phyloP scores from a whole-genome alignment of 352 stramenopile genomes.

The Discostella stelligera region DNA sequence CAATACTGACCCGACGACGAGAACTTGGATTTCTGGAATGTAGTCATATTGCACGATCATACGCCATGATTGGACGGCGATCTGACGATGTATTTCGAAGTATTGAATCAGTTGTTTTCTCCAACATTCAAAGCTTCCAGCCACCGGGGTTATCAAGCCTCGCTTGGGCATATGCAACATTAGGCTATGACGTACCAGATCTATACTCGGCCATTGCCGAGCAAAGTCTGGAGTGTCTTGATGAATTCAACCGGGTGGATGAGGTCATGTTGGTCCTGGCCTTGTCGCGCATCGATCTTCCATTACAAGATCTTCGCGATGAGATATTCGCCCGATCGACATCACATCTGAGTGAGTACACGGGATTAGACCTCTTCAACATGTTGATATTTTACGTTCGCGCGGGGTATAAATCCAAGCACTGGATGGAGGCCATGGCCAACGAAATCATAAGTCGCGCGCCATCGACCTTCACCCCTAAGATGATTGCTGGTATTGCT shows the following conservation, averaged over 20 bases:
- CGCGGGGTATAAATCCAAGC: slow-evolving; percentile 20
- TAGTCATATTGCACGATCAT: slow-evolving; percentile 47
- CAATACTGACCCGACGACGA: slow-evolving; percentile 10
- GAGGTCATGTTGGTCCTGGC: slow-evolving; percentile 41
- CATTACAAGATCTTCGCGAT: slow-evolving; percentile 25
- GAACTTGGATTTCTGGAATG: slow-evolving; percentile 39
- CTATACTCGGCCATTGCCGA: slow-evolving; percentile 39
- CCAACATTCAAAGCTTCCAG: slow-evolving; percentile 29
- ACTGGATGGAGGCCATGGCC: slow-evolving; percentile 42
- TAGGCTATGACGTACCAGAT: slow-evolving; percentile 19
- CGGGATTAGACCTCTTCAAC: slow-evolving; percentile 44
- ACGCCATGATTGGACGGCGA: slow-evolving; percentile 38
- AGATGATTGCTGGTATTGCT: slow-evolving; percentile 38
- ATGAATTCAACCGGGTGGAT: slow-evolving; percentile 31
- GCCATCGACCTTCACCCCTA: slow-evolving; percentile 23
- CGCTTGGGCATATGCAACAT: slow-evolving; percentile 44
- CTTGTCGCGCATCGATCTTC: slow-evolving; percentile 14
- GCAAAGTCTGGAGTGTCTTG: slow-evolving; percentile 17
- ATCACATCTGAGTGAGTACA: slow-evolving; percentile 25
- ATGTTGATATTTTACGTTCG: slow-evolving; percentile 42
- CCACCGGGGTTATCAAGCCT: slow-evolving; percentile 48
- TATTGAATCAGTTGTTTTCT: slow-evolving; percentile 28
- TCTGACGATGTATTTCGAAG: slow-evolving; percentile 40
- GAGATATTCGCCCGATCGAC: slow-evolving; percentile 26
- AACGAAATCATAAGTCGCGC: slow-evolving; percentile 34